Evolutionary conservation across 805 yeast species (phyloP), one percentile per base, ranked within the genome.

Genomic region (Ogataea trehalophila): DNA sequence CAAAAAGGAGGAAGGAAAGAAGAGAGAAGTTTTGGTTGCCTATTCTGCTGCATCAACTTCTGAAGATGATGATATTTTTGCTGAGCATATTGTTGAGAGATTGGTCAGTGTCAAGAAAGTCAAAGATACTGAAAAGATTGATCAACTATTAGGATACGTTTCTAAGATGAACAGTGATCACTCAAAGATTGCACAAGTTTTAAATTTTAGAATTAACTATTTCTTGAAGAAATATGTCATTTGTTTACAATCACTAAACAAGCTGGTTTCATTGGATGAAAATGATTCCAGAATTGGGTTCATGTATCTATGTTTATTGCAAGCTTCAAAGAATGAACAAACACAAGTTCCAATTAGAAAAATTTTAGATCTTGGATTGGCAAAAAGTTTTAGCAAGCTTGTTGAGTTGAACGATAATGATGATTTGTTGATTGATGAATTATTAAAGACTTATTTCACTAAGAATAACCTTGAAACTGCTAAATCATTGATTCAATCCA

Each of bases 31-130:
- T 31, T 76, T 84, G 49, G 72, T 76, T 41, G 67, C 72, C 3
- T 66, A 68, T 45, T 59, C 71, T 15, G 52, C 63, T 23, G 74
- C 76, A 0, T 69, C 66, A 37, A 39, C 52, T 2, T 46, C 48
- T 16, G 87, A 82, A 49, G 63, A 67, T 5, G 64, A 67, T 5
- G 91, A 85, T 68, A 75, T 80, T 2, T 74, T 82, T 52, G 92
- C 89, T 33, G 72, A 73, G 26, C 66, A 69, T 36, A 60, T 42
- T 13, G 47, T 66, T 23, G 51, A 57, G 5, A 74, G 36, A 53
- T 64, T 52, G 40, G 34, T 61, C 26, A 49, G 49, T 13, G 54
- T 33, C 57, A 68, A 37, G 60, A 52, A 51, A n/a, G 58, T 70
- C 16, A 72, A 81, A 15, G 39, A 26, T 42, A 15, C n/a, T 4